A percentile compares a stretch with the other conserved stretches of the same genome.
Evolutionary conservation across 2,329 filamentous ascomycete species (phyloP).

Genomic region (Fusarium brachygibbosum): DNA sequence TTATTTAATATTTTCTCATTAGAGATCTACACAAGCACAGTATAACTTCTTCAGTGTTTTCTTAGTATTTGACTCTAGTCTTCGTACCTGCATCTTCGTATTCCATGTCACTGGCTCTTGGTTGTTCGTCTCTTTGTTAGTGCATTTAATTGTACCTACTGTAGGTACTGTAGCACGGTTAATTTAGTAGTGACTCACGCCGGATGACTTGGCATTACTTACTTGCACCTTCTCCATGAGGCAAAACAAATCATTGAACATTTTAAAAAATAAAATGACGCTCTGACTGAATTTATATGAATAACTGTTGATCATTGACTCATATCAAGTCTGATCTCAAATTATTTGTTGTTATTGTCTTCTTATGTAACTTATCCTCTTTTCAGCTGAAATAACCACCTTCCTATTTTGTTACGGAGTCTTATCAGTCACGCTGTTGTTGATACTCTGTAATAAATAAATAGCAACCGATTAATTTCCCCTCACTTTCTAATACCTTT

Average conservation of each 20-base stretch:
- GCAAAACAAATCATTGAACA: not conserved
- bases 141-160: constrained; percentile 2
- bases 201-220: constrained; percentile 38
- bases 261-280: not conserved
- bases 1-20: not conserved
- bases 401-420: constrained; percentile 27
- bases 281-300: constrained; percentile 18
- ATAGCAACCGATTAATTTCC: not conserved
- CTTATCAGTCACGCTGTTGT: not conserved
- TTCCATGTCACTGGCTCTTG: constrained; percentile 7
- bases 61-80: not conserved
- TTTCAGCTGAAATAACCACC: constrained; percentile 23
- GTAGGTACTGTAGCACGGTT: constrained; percentile 1
- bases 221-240: not conserved
- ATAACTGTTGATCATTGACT: constrained; percentile 12
- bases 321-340: not conserved
- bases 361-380: not conserved
- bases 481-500: not conserved
- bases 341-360: not conserved
- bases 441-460: constrained; percentile 6
- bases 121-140: constrained; percentile 4
- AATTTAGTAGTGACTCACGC: constrained; percentile 42
- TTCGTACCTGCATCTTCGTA: not conserved
- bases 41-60: not conserved
- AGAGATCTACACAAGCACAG: constrained; percentile 5